These are phyloP conservation scores for Rhinocladiella similis DNA, from an alignment of 2,329 filamentous ascomycete species.

Conservation along the genomic window DNA sequence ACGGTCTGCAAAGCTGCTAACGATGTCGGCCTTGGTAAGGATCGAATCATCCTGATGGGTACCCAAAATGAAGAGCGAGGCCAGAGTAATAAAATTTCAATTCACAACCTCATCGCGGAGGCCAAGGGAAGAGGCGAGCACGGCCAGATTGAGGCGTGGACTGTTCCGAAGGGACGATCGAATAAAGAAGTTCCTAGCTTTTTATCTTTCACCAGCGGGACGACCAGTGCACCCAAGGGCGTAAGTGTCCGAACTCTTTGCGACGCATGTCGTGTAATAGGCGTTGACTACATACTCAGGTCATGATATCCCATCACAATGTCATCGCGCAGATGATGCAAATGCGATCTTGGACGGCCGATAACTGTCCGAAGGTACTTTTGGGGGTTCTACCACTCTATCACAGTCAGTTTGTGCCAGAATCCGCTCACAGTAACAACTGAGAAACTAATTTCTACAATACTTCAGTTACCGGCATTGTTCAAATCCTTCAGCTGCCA, in stretches of 20 bases:
- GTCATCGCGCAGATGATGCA: constrained; percentile 64
- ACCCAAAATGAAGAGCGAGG: constrained; percentile 53
- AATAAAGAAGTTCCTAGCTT: constrained; percentile 59
- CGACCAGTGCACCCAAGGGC: constrained; percentile 34
- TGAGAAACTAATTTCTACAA: not conserved
- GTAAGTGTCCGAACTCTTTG: constrained; percentile 52
- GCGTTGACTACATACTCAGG: not conserved
- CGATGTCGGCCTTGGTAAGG: constrained; percentile 53
- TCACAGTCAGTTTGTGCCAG: constrained; percentile 63
- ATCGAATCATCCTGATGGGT: constrained; percentile 57
- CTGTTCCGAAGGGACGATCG: constrained; percentile 52
- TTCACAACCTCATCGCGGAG: constrained; percentile 51
- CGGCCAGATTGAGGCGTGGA: constrained; percentile 50
- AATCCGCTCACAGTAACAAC: constrained; percentile 38
- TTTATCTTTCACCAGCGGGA: constrained; percentile 38
- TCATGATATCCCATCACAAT: constrained; percentile 50
- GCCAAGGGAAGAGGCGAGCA: constrained; percentile 39
- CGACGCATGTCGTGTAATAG: not conserved
- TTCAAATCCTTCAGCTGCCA: constrained; percentile 16
- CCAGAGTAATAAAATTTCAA: constrained; percentile 42
- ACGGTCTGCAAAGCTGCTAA: constrained; percentile 56
- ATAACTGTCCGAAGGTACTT: constrained; percentile 51
- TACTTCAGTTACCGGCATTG: constrained; percentile 14
- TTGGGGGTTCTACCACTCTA: constrained; percentile 63
- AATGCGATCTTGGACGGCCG: constrained; percentile 53